These are phyloP conservation scores for Phytophthora ohioensis DNA, from an alignment of 352 stramenopile species.

Conservation along the genomic window DNA sequence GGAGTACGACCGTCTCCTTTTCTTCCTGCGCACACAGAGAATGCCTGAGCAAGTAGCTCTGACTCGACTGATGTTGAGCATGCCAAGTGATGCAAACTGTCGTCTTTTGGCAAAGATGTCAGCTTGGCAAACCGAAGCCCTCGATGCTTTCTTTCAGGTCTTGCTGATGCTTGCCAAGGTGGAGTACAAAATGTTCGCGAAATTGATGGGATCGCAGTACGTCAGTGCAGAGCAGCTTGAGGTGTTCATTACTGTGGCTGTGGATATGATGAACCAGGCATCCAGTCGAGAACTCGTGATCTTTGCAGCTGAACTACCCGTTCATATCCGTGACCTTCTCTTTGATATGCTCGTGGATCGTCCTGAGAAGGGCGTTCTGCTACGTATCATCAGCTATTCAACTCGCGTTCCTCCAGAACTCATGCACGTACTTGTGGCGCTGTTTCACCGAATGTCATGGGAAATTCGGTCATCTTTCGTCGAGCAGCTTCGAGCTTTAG, in stretches of 20 bases:
- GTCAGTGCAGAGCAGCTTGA: slow-evolving; percentile 51
- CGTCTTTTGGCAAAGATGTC: slow-evolving; percentile 58
- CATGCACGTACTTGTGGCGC: slow-evolving; percentile 52
- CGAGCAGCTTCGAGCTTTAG: slow-evolving; percentile 66
- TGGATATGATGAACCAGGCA: slow-evolving; percentile 79
- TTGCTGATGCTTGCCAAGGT: slow-evolving; percentile 69
- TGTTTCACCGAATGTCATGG: slow-evolving; percentile 64
- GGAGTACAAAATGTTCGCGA: slow-evolving; percentile 64
- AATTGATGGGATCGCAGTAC: slow-evolving; percentile 60
- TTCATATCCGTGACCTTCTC: slow-evolving; percentile 51
- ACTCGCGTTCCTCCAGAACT: slow-evolving; percentile 47
- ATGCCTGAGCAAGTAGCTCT: slow-evolving; percentile 65
- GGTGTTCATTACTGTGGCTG: slow-evolving; percentile 56
- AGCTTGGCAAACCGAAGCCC: slow-evolving; percentile 41
- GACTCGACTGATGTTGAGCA: slow-evolving; percentile 69
- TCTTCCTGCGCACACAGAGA: slow-evolving; percentile 62
- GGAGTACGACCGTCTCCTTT: slow-evolving; percentile 51
- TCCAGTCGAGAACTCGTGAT: slow-evolving; percentile 70
- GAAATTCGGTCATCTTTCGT: slow-evolving; percentile 62
- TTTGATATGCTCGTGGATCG: slow-evolving; percentile 54
- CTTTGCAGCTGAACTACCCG: slow-evolving; percentile 59
- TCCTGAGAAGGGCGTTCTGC: slow-evolving; percentile 63
- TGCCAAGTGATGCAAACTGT: slow-evolving; percentile 53
- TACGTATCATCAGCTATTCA: slow-evolving; percentile 68
- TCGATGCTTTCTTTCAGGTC: slow-evolving; percentile 76